phyloP scores from a whole-genome alignment of 176 grass and related monocot species.

The Bolboschoenus planiculmis region DNA sequence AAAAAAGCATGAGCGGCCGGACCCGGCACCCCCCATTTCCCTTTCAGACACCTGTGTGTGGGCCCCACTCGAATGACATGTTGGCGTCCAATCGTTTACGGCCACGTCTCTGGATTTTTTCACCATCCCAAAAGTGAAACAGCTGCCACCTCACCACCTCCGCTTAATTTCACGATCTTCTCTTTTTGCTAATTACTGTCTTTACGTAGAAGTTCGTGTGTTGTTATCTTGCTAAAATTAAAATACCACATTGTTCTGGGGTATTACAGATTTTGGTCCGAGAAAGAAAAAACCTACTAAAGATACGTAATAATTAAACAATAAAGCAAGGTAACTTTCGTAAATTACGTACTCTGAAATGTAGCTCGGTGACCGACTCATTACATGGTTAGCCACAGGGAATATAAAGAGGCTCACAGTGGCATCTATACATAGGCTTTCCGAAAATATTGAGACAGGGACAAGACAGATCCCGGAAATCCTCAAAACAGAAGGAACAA shows the following conservation, averaged over 20 bases:
- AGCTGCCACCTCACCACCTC: background rate
- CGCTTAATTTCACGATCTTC: background rate
- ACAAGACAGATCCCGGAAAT: constrained; percentile 15
- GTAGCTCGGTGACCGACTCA: too few relatives aligned
- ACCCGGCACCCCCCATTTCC: background rate
- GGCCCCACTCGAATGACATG: background rate
- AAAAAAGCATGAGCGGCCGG: background rate
- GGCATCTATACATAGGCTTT: background rate
- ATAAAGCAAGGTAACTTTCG: too few relatives aligned
- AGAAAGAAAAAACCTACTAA: too few relatives aligned
- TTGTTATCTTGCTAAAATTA: too few relatives aligned
- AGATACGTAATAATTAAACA: too few relatives aligned
- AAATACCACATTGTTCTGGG: too few relatives aligned
- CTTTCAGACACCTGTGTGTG: background rate
- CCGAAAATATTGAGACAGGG: background rate
- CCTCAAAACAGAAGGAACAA: constrained; percentile 2
- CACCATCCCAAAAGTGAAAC: background rate
- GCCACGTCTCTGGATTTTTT: background rate
- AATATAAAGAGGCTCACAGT: too few relatives aligned
- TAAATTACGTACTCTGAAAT: too few relatives aligned
- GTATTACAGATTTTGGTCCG: too few relatives aligned
- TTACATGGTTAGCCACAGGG: too few relatives aligned
- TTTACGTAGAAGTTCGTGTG: too few relatives aligned
- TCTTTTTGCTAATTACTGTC: too few relatives aligned
- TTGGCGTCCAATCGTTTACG: background rate